These are phyloP conservation scores for Lachancea mirantina DNA, from an alignment of 805 yeast genomes.

Conservation along the genomic window DNA sequence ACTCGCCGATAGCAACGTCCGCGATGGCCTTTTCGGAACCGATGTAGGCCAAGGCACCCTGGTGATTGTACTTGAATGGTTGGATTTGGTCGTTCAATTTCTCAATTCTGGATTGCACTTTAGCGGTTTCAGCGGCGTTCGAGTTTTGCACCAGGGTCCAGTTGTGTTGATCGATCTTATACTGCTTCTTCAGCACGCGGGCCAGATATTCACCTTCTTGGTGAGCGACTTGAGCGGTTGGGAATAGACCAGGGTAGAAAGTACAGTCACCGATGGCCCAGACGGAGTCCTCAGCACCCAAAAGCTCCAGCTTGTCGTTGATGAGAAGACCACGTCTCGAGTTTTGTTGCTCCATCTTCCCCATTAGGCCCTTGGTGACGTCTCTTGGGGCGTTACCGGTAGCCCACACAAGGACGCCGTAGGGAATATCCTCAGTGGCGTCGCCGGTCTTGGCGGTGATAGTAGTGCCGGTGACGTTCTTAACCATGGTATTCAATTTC, in stretches of 20 bases:
- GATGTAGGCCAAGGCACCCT: conserved; percentile 90
- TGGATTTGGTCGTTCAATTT: conserved; percentile 37
- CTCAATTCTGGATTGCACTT: conserved; percentile 40
- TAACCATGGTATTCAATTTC: conserved; percentile 80
- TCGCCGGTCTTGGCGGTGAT: conserved; percentile 65
- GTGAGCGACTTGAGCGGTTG: conserved; percentile 96
- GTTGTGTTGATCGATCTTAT: conserved; percentile 53
- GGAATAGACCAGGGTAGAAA: conserved; percentile 76
- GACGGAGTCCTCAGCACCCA: conserved; percentile 69
- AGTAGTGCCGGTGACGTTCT: conserved; percentile 64
- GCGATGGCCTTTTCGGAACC: conserved; percentile 94
- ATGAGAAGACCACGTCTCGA: conserved; percentile 88
- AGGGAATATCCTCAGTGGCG: conserved; percentile 74
- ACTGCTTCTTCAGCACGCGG: conserved; percentile 54
- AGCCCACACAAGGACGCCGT: conserved; percentile 95
- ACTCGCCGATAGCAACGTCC: conserved; percentile 71
- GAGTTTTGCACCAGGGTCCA: conserved; percentile 34
- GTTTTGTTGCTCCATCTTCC: conserved; percentile 65
- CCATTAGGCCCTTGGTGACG: conserved; percentile 57
- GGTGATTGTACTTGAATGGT: conserved; percentile 75
- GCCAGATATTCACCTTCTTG: conserved; percentile 87
- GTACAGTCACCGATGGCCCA: conserved; percentile 95
- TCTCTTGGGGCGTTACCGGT: conserved; percentile 92
- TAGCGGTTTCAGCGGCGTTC: conserved; percentile 36
- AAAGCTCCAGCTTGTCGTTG: conserved; percentile 72